Conservation (phyloP, 805 yeast genomes). For the Limtongozyma cylindracea region DNA sequence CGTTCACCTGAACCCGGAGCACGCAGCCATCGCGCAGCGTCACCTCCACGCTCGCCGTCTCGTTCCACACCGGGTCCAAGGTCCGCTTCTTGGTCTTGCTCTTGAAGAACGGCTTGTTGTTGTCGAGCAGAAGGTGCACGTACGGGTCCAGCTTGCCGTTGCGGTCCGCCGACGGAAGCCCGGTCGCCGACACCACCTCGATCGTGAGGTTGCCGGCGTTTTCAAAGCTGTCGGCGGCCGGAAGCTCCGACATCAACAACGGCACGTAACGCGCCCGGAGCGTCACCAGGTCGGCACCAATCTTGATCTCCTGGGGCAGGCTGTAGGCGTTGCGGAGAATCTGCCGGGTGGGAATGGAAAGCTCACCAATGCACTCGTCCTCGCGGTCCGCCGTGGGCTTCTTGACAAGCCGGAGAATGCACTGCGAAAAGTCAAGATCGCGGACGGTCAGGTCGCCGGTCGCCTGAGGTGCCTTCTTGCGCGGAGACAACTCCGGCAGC, state of each 20-base stretch:
- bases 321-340: conserved; percentile 40
- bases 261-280: conserved; percentile 66
- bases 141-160: conserved; percentile 92
- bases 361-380: conserved; percentile 32
- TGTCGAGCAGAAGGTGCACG: conserved; percentile 41
- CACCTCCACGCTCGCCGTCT: conserved; percentile 27
- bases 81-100: conserved; percentile 71
- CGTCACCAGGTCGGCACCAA: conserved; percentile 26
- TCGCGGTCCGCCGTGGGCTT: conserved; percentile 25
- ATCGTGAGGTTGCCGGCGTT: conserved; percentile 51
- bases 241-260: conserved; percentile 26
- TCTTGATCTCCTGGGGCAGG: conserved; percentile 26
- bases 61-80: conserved; percentile 78
- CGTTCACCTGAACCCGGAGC: conserved; percentile 34
- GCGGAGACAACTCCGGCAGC: conserved; percentile 25
- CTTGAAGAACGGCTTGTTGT: conserved; percentile 31
- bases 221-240: conserved; percentile 48
- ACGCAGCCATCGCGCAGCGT: conserved; percentile 34
- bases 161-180: conserved; percentile 65
- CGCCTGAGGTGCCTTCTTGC: conserved; percentile 7
- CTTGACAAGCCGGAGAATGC: conserved; percentile 34
- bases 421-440: conserved; percentile 52
- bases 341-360: conserved; percentile 38
- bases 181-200: conserved; percentile 34
- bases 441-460: conserved; percentile 57